Base-by-base conservation (phyloP, 495 filamentous ascomycete genomes). In the Choiromyces venosus region DNA sequence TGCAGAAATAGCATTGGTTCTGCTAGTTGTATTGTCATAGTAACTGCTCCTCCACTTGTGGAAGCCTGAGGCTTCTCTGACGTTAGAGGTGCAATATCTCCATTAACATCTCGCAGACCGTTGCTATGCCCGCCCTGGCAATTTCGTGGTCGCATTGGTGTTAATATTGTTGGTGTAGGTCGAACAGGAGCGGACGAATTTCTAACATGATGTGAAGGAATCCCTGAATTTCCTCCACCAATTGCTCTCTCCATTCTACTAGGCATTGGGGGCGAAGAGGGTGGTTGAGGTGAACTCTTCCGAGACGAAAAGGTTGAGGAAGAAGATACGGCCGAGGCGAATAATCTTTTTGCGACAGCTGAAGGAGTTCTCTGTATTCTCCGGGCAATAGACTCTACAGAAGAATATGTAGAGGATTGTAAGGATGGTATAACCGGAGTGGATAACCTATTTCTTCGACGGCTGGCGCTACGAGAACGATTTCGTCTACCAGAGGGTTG, bases 1-100 rank as follows among this genome's bases (percentile, higher is more conserved):
- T 93, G 91, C 39, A 98, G 86, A 81, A 92, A 99, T 3, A 99
- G 85, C 16, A 92, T 90, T 1, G 96, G 94, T 80, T 98, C 96
- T 12, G 93, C 93, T 35, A 99, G 84, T 33, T 77, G 73, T 35
- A 81, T 81, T 21, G 80, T 80, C 56, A 87, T 83, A 33, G 80
- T 78, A 65, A 86, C 82, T 40, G 75, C 83, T 66, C 86, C 83
- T 68, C 85, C 85, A 80, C 85, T 85, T 14, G 83, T 82, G n/a
- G 84, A 85, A 18, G 85, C 85, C 37, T 86, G 74, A 0, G 85
- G 85, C 78, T 85, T 86, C 72, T 87, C 85, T 66, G 83, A 82
- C 25, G 83, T 77, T 29, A 84, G 46, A 69, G 61, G 44, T 4
- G 25, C 52, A 61, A 61, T 61, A 61, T 61, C 25, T 33, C 69